Evolutionary conservation across 2,329 filamentous ascomycete genomes (phyloP).

Genomic region (Diaporthe longicolla): DNA sequence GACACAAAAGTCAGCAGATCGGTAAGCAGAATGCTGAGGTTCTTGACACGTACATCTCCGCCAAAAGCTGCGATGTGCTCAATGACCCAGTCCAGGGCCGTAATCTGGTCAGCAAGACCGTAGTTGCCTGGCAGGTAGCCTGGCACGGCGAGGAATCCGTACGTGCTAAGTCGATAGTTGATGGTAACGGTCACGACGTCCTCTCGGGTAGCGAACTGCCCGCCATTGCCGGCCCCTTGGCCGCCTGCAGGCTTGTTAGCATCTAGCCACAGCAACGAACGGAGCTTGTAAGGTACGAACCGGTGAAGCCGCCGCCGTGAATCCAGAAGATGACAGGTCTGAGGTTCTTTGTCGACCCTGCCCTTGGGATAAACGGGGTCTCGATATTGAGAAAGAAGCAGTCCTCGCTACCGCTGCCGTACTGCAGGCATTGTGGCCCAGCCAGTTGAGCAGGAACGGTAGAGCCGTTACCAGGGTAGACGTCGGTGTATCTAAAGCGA

Average conservation of each 20-base stretch:
- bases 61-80: background rate
- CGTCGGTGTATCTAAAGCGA: background rate
- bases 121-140: constrained; percentile 19
- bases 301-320: constrained; percentile 1
- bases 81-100: constrained; percentile 14
- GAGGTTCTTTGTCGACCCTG: constrained; percentile 2
- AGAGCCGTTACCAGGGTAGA: constrained; percentile 9
- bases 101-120: constrained; percentile 20
- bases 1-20: too few species aligned
- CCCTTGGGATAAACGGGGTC: background rate
- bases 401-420: constrained; percentile 16
- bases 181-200: constrained; percentile 5
- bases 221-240: constrained; percentile 13
- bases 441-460: constrained; percentile 16
- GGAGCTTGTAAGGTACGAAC: background rate
- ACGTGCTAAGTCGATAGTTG: constrained; percentile 20
- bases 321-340: constrained; percentile 19
- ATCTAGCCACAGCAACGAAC: background rate
- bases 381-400: constrained; percentile 21
- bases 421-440: constrained; percentile 12
- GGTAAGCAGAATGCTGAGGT: too few species aligned
- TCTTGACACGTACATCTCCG: background rate
- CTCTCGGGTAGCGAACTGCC: constrained; percentile 2
- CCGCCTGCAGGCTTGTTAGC: constrained; percentile 8
- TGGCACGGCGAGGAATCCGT: constrained; percentile 3